Conservation (phyloP, 2,329 filamentous ascomycete genomes). For the Xylariaceae sp. region DNA sequence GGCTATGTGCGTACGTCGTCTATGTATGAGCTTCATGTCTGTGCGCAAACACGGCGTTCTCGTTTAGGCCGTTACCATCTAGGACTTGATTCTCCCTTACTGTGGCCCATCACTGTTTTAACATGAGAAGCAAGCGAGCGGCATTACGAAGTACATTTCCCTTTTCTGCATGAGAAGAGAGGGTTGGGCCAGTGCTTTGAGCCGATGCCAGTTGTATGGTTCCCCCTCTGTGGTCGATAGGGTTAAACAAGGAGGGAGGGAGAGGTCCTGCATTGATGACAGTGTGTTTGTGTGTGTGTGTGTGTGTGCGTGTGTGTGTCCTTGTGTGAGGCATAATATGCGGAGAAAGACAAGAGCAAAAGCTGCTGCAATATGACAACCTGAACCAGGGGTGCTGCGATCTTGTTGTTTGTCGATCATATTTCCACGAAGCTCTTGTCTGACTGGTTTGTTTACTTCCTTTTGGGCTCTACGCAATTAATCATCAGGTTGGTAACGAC, state of each 20-base stretch:
- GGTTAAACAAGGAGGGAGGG: slow-evolving; percentile 6
- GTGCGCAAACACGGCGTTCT: not conserved
- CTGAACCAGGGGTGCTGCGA: slow-evolving; percentile 9
- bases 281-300: not conserved
- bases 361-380: slow-evolving; percentile 7
- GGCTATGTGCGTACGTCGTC: too few relatives aligned
- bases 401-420: slow-evolving; percentile 10
- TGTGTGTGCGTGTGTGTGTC: not conserved
- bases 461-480: too few relatives aligned
- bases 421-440: slow-evolving; percentile 7
- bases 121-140: not conserved
- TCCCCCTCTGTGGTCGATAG: not conserved
- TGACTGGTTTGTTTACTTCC: not conserved
- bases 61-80: not conserved
- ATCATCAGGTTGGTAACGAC: too few relatives aligned
- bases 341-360: slow-evolving; percentile 2
- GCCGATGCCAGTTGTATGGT: slow-evolving; percentile 3
- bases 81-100: not conserved
- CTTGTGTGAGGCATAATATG: slow-evolving; percentile 8
- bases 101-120: slow-evolving; percentile 7
- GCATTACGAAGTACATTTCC: not conserved
- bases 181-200: slow-evolving; percentile 2
- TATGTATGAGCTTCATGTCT: slow-evolving; percentile 5
- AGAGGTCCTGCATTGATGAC: slow-evolving; percentile 6
- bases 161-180: not conserved